These are phyloP conservation scores for Trichosanthes truncata DNA, from an alignment of 306 rosid species.

Conservation along the genomic window DNA sequence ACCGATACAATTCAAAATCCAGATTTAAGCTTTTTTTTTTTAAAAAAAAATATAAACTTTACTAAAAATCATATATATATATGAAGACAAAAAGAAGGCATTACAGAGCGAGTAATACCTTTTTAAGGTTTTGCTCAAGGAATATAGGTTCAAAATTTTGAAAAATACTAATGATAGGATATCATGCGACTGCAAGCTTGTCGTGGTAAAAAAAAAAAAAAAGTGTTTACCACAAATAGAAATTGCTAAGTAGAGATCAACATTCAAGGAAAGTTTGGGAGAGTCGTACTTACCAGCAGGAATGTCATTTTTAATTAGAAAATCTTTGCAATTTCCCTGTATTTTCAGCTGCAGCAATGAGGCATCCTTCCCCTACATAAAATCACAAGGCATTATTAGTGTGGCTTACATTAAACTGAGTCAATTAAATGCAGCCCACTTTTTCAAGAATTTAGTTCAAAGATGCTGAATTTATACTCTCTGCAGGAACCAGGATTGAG, in stretches of 20 bases:
- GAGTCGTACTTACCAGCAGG: constrained; percentile 38
- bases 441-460: neutral
- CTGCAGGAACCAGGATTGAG: neutral
- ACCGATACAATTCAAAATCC: neutral
- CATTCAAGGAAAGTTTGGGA: neutral
- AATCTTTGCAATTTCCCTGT: constrained; percentile 46
- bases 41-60: neutral
- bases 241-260: neutral
- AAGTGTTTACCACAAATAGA: neutral
- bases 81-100: neutral
- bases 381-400: constrained; percentile 14
- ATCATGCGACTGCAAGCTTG: neutral
- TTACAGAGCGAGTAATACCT: neutral
- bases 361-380: constrained; percentile 37
- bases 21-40: neutral
- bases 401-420: constrained; percentile 12
- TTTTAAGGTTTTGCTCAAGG: neutral
- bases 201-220: neutral
- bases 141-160: neutral
- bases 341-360: constrained; percentile 36
- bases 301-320: constrained; percentile 41
- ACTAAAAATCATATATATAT: neutral
- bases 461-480: neutral
- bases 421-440: neutral
- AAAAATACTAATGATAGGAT: neutral